Conservation (phyloP, 2,329 filamentous ascomycete genomes). For the Fusarium palustre region DNA sequence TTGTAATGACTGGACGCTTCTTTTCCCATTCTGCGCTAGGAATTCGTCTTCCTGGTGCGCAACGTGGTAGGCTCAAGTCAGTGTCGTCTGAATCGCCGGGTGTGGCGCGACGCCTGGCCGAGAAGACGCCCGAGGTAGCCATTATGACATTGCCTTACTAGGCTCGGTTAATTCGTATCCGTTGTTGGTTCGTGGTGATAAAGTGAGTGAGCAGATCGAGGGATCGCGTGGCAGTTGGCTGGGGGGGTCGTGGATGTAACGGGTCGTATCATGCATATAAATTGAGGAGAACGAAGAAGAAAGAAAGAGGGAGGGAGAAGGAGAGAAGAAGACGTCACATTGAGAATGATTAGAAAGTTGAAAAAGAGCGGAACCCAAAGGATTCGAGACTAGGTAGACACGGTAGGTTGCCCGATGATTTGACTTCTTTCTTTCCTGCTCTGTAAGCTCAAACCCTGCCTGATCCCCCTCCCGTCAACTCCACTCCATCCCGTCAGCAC, state of each 20-base stretch:
- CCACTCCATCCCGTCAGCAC: constrained; percentile 8
- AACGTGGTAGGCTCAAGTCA: constrained; percentile 44
- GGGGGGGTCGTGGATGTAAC: neutral
- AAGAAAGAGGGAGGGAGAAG: neutral
- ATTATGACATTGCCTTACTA: constrained; percentile 31
- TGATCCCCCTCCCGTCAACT: constrained; percentile 4
- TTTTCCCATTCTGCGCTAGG: constrained; percentile 51
- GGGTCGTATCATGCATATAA: neutral
- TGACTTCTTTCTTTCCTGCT: constrained; percentile 3
- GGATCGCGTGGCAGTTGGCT: neutral
- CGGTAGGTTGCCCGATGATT: neutral
- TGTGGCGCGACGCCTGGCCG: constrained; percentile 42
- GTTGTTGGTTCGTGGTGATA: neutral
- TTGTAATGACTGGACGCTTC: constrained; percentile 53
- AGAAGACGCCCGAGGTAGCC: constrained; percentile 41
- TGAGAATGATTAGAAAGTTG: neutral
- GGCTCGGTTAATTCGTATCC: neutral
- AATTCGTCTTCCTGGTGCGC: constrained; percentile 48
- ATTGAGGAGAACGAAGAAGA: neutral
- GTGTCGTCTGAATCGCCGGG: constrained; percentile 48
- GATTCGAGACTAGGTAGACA: neutral
- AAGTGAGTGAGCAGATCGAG: neutral
- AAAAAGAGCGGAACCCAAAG: constrained; percentile 3
- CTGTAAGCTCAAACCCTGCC: constrained; percentile 9
- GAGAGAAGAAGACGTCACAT: constrained; percentile 20